Base-by-base conservation (phyloP, 1,284 basidiomycete species). In the Ganoderma sp. region DNA sequence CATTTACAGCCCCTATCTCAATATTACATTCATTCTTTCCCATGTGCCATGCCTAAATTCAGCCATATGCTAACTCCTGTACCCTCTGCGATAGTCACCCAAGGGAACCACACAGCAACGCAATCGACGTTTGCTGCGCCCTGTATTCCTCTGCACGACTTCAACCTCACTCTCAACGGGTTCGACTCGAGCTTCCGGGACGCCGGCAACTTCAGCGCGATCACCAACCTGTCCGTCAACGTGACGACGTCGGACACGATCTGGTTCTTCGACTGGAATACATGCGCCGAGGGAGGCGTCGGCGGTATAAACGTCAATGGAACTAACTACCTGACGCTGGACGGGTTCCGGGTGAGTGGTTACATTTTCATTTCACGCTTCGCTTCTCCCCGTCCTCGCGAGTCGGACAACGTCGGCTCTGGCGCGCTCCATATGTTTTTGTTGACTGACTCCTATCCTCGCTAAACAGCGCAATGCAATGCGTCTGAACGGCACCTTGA, bases 231-330 rank as follows among this genome's bases (percentile, higher is more conserved):
- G 45, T 63, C 76, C 25, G 81, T 88, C 39, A 79, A 83, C 22
- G 82, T 85, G 74, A 82, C 85, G 71, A 77, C 78, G 57, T 82
- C 82, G 71, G 74, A 73, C 32, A 84, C 87, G 25, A 81, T 88
- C 59, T 90, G 88, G 88, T 89, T 87, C 78, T 90, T 79, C 76
- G 88, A 90, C 78, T 75, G 73, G 66, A 83, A 82, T 71, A 85
- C 83, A 19, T 90, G 88, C 76, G 82, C 79, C 3, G 67, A 81
- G 62, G 88, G 88, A 62, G 88, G 87, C 39, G 88, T 90, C 45
- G 88, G 88, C 61, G 88, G 79, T 2, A 87, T 90, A 72, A 90
- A 90, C 74, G 71, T 80, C 67, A 87, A 89, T 70, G 82, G 83
- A 50, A 81, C 79, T 45, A 82, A 80, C 54, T 79, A 76, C 12